A percentile compares a stretch with the other conserved stretches of the same genome.
Conservation (phyloP, 768 basidiomycete species). For the Sporobolomyces pararoseus region DNA sequence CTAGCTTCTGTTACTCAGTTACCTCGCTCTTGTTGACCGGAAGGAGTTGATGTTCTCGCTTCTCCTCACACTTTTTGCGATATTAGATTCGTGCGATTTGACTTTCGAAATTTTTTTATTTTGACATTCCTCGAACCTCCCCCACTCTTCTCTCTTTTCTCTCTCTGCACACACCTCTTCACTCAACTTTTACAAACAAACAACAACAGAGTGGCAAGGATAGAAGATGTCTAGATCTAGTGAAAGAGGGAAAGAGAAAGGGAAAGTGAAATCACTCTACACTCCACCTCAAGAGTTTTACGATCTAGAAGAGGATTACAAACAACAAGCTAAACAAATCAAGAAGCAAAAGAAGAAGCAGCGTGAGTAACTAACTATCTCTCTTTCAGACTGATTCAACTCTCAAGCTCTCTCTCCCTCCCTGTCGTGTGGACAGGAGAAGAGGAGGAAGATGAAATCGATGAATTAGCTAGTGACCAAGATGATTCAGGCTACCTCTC, state of each 20-base stretch:
- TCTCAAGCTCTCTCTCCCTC: neutral
- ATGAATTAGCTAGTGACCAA: slow-evolving; percentile 6
- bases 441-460: neutral
- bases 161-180: neutral
- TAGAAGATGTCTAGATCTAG: neutral
- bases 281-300: neutral
- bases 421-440: neutral
- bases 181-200: neutral
- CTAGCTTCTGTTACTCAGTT: too few relatives aligned
- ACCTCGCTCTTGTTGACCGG: too few relatives aligned
- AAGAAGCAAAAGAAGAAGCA: neutral
- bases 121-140: neutral
- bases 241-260: neutral
- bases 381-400: neutral
- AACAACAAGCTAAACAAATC: neutral
- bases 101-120: neutral
- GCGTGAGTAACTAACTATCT: neutral
- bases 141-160: neutral
- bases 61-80: too few relatives aligned
- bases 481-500: slow-evolving; percentile 9
- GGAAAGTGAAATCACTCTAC: neutral
- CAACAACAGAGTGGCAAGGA: neutral
- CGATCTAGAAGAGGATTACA: slow-evolving; percentile 9
- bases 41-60: too few relatives aligned
- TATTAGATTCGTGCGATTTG: neutral